These are phyloP conservation scores for Entomortierella parvispora DNA, from an alignment of 192 early-diverging fungal genomes.

Conservation along the genomic window DNA sequence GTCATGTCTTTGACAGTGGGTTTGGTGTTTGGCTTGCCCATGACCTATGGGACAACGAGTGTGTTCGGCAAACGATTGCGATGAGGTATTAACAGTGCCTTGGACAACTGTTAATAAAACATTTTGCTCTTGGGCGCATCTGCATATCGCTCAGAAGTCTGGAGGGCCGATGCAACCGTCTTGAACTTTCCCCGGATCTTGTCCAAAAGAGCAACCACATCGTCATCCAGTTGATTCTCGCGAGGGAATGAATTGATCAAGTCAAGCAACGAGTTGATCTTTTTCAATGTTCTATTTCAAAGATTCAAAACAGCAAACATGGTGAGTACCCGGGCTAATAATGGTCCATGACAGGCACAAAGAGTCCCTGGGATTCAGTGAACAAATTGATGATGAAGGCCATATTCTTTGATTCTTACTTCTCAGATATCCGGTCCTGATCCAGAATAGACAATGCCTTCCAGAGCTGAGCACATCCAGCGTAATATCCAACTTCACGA, in stretches of 20 bases:
- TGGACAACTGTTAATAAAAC: slow-evolving; percentile 28
- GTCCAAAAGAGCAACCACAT: slow-evolving; percentile 59
- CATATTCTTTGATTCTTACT: slow-evolving; percentile 35
- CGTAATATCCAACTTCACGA: slow-evolving; percentile 65
- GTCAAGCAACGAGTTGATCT: slow-evolving; percentile 54
- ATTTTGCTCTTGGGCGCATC: slow-evolving; percentile 49
- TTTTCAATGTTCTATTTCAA: slow-evolving; percentile 54
- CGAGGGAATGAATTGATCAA: slow-evolving; percentile 58
- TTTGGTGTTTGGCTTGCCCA: too few relatives aligned
- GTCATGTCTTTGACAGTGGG: too few relatives aligned
- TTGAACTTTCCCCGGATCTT: slow-evolving; percentile 65
- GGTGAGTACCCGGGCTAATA: not conserved
- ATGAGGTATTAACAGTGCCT: too few relatives aligned
- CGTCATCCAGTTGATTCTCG: slow-evolving; percentile 58
- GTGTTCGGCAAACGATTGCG: too few relatives aligned
- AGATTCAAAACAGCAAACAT: not conserved
- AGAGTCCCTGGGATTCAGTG: too few relatives aligned
- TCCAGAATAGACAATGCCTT: slow-evolving; percentile 34
- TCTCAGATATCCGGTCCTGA: slow-evolving; percentile 51
- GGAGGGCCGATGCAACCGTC: slow-evolving; percentile 58
- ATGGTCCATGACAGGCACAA: too few relatives aligned
- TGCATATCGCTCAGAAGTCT: slow-evolving; percentile 36
- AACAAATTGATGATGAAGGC: not conserved
- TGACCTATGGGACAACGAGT: too few relatives aligned
- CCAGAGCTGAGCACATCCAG: slow-evolving; percentile 62